phyloP scores from a whole-genome alignment of 2,329 filamentous ascomycete species.

The Fusarium newnesense region DNA sequence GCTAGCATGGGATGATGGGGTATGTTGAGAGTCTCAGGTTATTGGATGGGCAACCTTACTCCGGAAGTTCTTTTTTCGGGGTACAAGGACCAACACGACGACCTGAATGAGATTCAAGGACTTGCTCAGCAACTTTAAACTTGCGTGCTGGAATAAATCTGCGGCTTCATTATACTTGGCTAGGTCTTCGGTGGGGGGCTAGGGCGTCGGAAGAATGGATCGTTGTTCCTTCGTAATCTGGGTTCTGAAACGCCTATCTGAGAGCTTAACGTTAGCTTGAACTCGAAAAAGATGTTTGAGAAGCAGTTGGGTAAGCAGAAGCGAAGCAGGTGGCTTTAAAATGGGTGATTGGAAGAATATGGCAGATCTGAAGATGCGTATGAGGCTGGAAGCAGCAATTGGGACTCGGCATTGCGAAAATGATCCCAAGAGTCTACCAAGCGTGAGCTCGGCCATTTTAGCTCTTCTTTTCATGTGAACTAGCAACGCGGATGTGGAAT shows the following conservation, averaged over 20 bases:
- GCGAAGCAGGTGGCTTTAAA: not conserved
- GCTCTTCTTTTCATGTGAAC: not conserved
- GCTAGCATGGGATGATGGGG: accelerated
- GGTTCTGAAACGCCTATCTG: accelerated
- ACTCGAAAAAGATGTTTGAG: accelerated
- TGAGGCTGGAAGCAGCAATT: too few species aligned
- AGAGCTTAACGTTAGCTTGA: not conserved
- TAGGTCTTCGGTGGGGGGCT: not conserved
- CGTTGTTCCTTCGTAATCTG: not conserved
- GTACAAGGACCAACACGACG: accelerated
- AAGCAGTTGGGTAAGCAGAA: accelerated
- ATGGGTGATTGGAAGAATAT: not conserved
- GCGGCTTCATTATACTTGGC: not conserved
- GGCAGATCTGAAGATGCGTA: not conserved
- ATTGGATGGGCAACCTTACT: not conserved
- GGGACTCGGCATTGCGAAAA: not conserved
- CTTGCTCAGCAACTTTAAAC: accelerated
- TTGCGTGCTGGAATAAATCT: accelerated
- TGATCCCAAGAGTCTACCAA: not conserved
- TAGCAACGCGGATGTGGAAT: not conserved
- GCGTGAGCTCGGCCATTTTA: accelerated
- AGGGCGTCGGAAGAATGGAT: not conserved
- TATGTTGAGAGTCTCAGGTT: not conserved
- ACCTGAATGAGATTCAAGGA: accelerated
- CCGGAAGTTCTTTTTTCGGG: not conserved